phyloP scores from a whole-genome alignment of 2,329 filamentous ascomycete species.

The Hypocreales sp. region DNA sequence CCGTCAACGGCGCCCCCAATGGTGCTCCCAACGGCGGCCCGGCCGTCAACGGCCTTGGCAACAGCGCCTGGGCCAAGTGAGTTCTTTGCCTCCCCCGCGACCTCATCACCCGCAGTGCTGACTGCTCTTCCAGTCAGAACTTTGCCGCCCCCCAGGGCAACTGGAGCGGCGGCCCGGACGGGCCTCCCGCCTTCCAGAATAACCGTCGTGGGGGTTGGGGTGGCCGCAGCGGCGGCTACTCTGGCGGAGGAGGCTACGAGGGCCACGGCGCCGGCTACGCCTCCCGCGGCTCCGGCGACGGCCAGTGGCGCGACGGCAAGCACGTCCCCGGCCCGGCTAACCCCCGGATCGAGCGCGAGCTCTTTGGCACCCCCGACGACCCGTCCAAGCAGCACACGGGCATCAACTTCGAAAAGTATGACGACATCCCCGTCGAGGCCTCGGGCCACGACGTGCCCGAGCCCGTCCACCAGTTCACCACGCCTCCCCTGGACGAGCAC shows the following conservation, averaged over 20 bases:
- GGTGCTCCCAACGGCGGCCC: constrained; percentile 9
- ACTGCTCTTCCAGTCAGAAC: constrained; percentile 6
- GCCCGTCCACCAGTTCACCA: constrained; percentile 77
- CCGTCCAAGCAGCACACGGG: constrained; percentile 91
- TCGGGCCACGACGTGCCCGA: constrained; percentile 90
- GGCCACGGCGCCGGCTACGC: constrained; percentile 29
- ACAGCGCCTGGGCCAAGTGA: constrained; percentile 37
- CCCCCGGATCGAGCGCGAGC: constrained; percentile 80
- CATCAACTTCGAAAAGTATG: constrained; percentile 99
- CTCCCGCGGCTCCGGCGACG: constrained; percentile 78
- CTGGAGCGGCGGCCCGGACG: constrained; percentile 13
- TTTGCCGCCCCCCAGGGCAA: constrained; percentile 18
- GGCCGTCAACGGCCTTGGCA: constrained; percentile 22
- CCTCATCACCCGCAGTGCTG: not conserved
- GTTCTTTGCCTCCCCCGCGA: too few relatives aligned
- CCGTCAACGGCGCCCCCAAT: constrained; percentile 5
- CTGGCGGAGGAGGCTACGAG: constrained; percentile 20
- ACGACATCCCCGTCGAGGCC: constrained; percentile 96
- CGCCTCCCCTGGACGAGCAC: constrained; percentile 90
- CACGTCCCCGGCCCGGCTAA: constrained; percentile 84
- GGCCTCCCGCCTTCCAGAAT: constrained; percentile 7
- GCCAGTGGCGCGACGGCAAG: constrained; percentile 93
- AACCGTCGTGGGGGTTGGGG: constrained; percentile 18
- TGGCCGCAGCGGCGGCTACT: constrained; percentile 20
- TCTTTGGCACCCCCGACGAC: constrained; percentile 84